Base-by-base conservation (phyloP, 177 flowering plant genomes). In the Vitis hybrid region DNA sequence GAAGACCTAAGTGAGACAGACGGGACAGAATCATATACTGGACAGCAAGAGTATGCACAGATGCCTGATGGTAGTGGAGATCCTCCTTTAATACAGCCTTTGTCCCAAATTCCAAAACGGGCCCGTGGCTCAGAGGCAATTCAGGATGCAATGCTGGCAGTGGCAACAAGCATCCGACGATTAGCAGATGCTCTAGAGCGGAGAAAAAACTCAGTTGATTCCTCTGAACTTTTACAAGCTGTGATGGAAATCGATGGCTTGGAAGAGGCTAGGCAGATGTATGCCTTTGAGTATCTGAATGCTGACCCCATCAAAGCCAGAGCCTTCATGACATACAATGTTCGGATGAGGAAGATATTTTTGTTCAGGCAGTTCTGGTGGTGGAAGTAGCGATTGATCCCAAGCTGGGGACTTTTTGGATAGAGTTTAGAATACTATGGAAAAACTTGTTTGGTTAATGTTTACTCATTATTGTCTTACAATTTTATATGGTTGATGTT, bases 241-340 rank as follows among this genome's bases (percentile, higher is more conserved):
- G 83, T 81, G 71, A 81, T 81, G 83, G 83, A 81, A 74, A 70
- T 81, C 5, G 83, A 81, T 78, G 83, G 70, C 30, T 70, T 81
- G 77, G 83, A 77, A 63, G 83, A 81, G 69, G 79, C 75, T 6
- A 81, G 73, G 66, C 81, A 81, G 60, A 81, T 81, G 83, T 81
- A 81, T 60, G 83, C 83, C 3, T 81, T 81, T 48, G 83, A 81
- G 62, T 78, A 77, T 75, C 61, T 81, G 74, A 81, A 81, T 72
- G 83, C 81, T n/a, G 83, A 81, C 32, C 83, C 83, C 7, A 34
- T 78, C 34, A 81, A 81, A 75, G 83, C 83, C 57, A 62, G 81
- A 68, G 83, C 83, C 50, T 81, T 81, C 72, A 62, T 81, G 83
- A 66, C 83, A 51, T 81, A 81, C 65, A 70, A 78, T 65, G 52